These are phyloP conservation scores for Dinochytrium kinnereticum DNA, from an alignment of 371 early-diverging fungal genomes.

Conservation along the genomic window DNA sequence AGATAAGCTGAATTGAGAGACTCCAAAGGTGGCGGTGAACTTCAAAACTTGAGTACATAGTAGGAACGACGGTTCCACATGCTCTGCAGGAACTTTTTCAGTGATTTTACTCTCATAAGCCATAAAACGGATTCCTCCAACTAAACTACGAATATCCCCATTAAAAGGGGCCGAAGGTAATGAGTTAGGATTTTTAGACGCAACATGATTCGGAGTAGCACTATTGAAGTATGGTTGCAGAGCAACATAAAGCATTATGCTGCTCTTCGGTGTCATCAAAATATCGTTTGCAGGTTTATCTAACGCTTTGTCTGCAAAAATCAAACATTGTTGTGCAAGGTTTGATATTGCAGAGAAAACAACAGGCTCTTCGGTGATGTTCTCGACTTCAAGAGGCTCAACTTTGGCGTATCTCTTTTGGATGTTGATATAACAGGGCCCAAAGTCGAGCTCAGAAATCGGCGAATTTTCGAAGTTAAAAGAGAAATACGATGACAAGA, in stretches of 20 bases:
- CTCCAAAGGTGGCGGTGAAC: constrained; percentile 82
- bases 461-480: constrained; percentile 54
- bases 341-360: constrained; percentile 78
- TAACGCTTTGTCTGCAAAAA: constrained; percentile 74
- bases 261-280: constrained; percentile 29
- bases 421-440: constrained; percentile 82
- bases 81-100: neutral
- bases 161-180: constrained; percentile 49
- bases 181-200: neutral
- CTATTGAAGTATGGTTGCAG: constrained; percentile 65
- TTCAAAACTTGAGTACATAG: constrained; percentile 74
- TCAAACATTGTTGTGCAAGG: constrained; percentile 78
- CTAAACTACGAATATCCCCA: constrained; percentile 67
- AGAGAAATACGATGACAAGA: constrained; percentile 63
- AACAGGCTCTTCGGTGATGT: constrained; percentile 69
- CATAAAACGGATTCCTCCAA: constrained; percentile 6
- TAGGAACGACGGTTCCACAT: constrained; percentile 17
- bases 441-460: constrained; percentile 69
- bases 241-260: constrained; percentile 76
- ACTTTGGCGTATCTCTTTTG: constrained; percentile 78
- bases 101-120: neutral
- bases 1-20: constrained; percentile 74
- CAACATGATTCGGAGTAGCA: constrained; percentile 23
- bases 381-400: constrained; percentile 72
- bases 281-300: constrained; percentile 50